phyloP scores from a whole-genome alignment of 1,284 basidiomycete species.

The Puccinia sorghi region DNA sequence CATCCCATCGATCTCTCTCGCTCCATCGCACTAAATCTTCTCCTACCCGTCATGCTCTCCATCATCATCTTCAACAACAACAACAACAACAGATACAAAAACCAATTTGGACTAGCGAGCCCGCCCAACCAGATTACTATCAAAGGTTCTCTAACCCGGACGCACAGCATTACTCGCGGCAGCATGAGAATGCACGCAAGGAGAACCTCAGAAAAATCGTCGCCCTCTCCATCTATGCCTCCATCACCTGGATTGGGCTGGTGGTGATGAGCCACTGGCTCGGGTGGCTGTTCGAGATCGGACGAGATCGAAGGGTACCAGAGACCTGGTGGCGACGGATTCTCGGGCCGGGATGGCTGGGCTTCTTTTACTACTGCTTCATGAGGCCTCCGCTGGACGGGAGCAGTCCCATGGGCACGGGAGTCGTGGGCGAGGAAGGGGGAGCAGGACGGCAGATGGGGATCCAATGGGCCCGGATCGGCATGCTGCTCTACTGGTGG shows the following conservation, averaged over 20 bases:
- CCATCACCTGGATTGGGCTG: constrained; percentile 16
- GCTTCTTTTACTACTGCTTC: constrained; percentile 20
- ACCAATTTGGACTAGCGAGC: constrained; percentile 23
- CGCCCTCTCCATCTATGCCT: constrained; percentile 27
- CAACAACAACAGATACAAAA: not conserved
- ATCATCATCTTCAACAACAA: not conserved
- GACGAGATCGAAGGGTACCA: not conserved
- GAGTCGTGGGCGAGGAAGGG: not conserved
- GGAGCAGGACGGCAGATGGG: not conserved
- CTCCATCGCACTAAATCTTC: not conserved
- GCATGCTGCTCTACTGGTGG: constrained; percentile 36
- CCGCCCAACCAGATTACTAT: constrained; percentile 26
- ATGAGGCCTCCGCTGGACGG: not conserved
- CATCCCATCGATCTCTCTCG: constrained; percentile 1
- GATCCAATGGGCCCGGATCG: constrained; percentile 23
- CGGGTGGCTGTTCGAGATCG: constrained; percentile 46
- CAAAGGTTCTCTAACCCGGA: constrained; percentile 31
- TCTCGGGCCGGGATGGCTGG: constrained; percentile 20
- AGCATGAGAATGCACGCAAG: constrained; percentile 30
- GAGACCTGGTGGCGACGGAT: constrained; percentile 3
- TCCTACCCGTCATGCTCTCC: not conserved
- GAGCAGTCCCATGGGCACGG: too few relatives aligned
- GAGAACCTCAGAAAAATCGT: constrained; percentile 34
- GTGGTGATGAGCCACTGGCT: constrained; percentile 32
- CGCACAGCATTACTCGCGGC: constrained; percentile 3